Base-by-base conservation (phyloP, 495 filamentous ascomycete genomes). In the Viridothelium virens region DNA sequence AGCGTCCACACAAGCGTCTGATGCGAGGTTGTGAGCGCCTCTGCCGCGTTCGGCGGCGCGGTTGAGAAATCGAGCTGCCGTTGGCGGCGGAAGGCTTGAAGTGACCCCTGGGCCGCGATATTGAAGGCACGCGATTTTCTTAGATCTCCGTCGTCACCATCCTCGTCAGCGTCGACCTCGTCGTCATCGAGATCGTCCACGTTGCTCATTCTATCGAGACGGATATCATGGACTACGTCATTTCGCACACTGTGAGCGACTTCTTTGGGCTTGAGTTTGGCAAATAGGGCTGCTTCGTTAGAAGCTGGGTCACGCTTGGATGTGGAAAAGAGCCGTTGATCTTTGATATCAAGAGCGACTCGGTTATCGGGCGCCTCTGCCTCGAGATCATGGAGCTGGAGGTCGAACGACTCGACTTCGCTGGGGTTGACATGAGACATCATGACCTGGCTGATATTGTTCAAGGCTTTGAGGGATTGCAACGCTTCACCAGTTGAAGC, bases 1-100 rank as follows among this genome's bases (percentile, higher is more conserved):
- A 98, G 78, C 72, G 97, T 97, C 69, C 97, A 95, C 7, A 87
- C 89, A 0, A 91, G 91, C 0, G 94, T 97, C 48, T 92, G 91
- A 73, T 97, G 91, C 18, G 92, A 96, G 33, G 96, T 82, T 36
- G 83, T 85, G 47, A 96, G 82, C 3, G 86, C 84, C 65, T 95
- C 87, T 88, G 3, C 91, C 78, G 0, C 79, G 74, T 0, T 79
- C 67, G 0, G 90, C 84, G 12, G 97, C 80, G 11, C 88, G 87
- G 70, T 50, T 38, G 59, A 70, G 64, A 46, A 71, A 78, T 68
- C 77, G 84, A 66, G 77, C 81, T 76, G 65, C 80, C 70, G 79
- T 85, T 79, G 78, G 85, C 78, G 25, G 84, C 86, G 14, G 14
- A 59, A 36, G 7, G 53, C 53, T 59, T 59, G 53, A 9, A 59